Evolutionary conservation across 805 yeast species (phyloP).

Genomic region (Diddensiella transvaalensis): DNA sequence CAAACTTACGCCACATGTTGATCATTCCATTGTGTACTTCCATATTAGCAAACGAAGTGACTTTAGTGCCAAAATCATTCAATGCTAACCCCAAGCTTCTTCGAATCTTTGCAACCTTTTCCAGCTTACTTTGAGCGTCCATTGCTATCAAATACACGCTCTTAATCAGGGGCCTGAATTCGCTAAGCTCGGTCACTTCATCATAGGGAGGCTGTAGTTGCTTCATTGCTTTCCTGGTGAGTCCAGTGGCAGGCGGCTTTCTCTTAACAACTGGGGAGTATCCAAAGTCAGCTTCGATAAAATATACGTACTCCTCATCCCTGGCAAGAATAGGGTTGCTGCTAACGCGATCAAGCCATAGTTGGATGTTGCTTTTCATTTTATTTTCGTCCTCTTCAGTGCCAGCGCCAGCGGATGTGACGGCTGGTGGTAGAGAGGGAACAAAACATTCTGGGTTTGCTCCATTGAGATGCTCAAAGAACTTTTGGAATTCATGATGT

Average conservation of each 20-base stretch:
- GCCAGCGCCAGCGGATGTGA: slow-evolving; percentile 76
- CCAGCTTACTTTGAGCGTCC: slow-evolving; percentile 52
- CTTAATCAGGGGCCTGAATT: slow-evolving; percentile 83
- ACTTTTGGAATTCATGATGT: slow-evolving; percentile 67
- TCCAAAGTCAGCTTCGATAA: slow-evolving; percentile 73
- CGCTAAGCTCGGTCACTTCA: slow-evolving; percentile 73
- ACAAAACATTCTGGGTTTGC: slow-evolving; percentile 91
- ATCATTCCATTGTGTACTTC: slow-evolving; percentile 72
- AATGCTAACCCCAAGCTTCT: slow-evolving; percentile 52
- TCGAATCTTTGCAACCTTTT: slow-evolving; percentile 46
- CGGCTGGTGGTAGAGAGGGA: slow-evolving; percentile 77
- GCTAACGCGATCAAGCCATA: slow-evolving; percentile 78
- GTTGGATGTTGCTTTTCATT: slow-evolving; percentile 60
- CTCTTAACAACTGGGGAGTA: slow-evolving; percentile 60
- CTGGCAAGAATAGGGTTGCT: slow-evolving; percentile 74
- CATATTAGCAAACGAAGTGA: slow-evolving; percentile 37
- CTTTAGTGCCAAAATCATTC: slow-evolving; percentile 46
- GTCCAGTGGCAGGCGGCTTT: slow-evolving; percentile 73
- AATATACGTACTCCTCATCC: slow-evolving; percentile 84
- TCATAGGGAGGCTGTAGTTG: slow-evolving; percentile 92
- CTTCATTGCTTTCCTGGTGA: slow-evolving; percentile 83
- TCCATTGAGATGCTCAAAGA: slow-evolving; percentile 72
- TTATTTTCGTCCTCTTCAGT: slow-evolving; percentile 73
- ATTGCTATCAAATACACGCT: slow-evolving; percentile 59
- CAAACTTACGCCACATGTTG: slow-evolving; percentile 71